A percentile compares a stretch with the other conserved stretches of the same genome.
phyloP scores from a whole-genome alignment of 108 stramenopile species.

The Phaeodactylum tricornutum region DNA sequence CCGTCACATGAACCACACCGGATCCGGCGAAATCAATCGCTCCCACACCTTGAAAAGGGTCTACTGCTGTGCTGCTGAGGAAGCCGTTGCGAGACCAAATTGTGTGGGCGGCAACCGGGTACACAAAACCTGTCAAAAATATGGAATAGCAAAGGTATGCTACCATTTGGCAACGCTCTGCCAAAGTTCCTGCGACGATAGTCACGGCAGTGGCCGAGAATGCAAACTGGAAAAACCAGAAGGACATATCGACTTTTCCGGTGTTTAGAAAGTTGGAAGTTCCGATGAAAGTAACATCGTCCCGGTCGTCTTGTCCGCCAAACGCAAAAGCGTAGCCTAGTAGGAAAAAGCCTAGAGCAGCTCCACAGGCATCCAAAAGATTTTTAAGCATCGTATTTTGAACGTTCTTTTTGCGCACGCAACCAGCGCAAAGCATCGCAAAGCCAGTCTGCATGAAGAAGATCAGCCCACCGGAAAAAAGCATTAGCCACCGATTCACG shows the following conservation, averaged over 20 bases:
- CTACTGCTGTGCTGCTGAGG: constrained; percentile 10
- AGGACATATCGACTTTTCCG: constrained; percentile 53
- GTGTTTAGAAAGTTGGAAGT: constrained; percentile 40
- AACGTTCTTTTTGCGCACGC: constrained; percentile 72
- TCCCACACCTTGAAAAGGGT: constrained; percentile 40
- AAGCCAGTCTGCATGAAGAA: constrained; percentile 35
- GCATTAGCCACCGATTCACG: constrained; percentile 1
- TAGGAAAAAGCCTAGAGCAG: constrained; percentile 55
- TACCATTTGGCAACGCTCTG: constrained; percentile 72
- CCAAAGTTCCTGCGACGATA: constrained; percentile 91
- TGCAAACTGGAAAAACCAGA: constrained; percentile 80
- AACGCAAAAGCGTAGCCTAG: constrained; percentile 77
- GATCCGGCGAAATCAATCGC: constrained; percentile 89
- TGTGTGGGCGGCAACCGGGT: constrained; percentile 68
- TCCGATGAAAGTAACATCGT: constrained; percentile 39
- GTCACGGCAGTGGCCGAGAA: constrained; percentile 84
- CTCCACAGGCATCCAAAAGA: constrained; percentile 77
- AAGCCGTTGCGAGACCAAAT: constrained; percentile 65
- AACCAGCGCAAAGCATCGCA: constrained; percentile 78
- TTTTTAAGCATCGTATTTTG: constrained; percentile 88
- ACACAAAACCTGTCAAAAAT: constrained; percentile 59
- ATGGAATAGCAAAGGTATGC: constrained; percentile 65
- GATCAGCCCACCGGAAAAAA: constrained; percentile 2
- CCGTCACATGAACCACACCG: constrained; percentile 88
- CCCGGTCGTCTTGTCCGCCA: constrained; percentile 29